Conservation (phyloP, 352 stramenopile genomes). For the Pythium dissimile region DNA sequence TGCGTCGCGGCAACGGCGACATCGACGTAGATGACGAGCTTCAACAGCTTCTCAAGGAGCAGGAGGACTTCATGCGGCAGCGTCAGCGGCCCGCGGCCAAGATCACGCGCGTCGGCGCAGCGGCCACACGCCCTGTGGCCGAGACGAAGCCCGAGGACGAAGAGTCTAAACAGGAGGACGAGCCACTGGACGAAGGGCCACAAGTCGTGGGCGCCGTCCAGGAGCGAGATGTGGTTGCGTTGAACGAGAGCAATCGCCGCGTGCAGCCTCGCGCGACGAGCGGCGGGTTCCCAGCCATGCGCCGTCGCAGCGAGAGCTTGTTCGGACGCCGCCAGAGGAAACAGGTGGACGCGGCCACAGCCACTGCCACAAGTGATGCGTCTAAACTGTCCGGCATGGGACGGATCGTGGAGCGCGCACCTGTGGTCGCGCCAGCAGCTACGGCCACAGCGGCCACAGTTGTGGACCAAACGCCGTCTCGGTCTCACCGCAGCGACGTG, state of each 20-base stretch:
- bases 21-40: slow-evolving; percentile 79
- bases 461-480: too few relatives aligned
- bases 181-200: slow-evolving; percentile 15
- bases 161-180: not conserved
- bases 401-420: slow-evolving; percentile 20
- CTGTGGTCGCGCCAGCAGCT: not conserved
- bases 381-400: slow-evolving; percentile 23
- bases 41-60: slow-evolving; percentile 72
- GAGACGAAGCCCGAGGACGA: not conserved
- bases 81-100: slow-evolving; percentile 57
- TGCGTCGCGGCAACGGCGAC: slow-evolving; percentile 12
- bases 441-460: too few relatives aligned
- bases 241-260: slow-evolving; percentile 33
- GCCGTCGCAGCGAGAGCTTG: slow-evolving; percentile 53
- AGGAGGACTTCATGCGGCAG: slow-evolving; percentile 72
- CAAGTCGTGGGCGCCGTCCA: slow-evolving; percentile 57
- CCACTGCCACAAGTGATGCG: not conserved
- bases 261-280: slow-evolving; percentile 28
- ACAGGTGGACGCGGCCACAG: not conserved
- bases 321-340: slow-evolving; percentile 54
- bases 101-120: slow-evolving; percentile 32
- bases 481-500: not conserved
- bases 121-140: not conserved
- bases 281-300: slow-evolving; percentile 59
- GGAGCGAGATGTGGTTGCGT: slow-evolving; percentile 50